Evolutionary conservation across 176 grass and related monocot genomes (phyloP), one percentile per base, ranked within the genome.

Genomic region (Echinochloa phyllopogon): DNA sequence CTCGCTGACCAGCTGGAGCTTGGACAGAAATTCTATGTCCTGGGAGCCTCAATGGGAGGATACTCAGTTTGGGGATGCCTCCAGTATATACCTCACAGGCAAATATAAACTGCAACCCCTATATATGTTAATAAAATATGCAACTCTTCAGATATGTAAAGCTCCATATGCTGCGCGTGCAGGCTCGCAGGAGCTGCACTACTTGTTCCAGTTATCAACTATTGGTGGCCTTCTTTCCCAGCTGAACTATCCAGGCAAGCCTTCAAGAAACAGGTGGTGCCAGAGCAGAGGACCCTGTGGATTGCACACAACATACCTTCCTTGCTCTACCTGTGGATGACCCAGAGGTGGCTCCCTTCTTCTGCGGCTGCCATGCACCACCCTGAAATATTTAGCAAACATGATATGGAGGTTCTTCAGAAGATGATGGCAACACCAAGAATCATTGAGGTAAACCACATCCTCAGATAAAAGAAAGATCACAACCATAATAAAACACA

Each of bases 1-100:
- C 86, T 97, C 18, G 90, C 90, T 4, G 92, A 97, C 77, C 81
- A 87, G 61, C 83, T 94, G 74, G 82, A 83, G 37, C 83, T 97
- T 80, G 94, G 94, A 8, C 58, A 87, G 12, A 92, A 90, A 83
- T 94, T 97, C 56, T 88, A 92, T 86, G 81, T 92, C 38, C 60
- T 97, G 81, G 92, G 92, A 16, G 44, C 67, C 73, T 97, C 88
- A 8, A 92, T 94, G 88, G 90, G 92, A 69, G 92, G 94, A 52
- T 94, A 91, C 82, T 79, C 92, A 73, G 44, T 79, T 41, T 97
- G 92, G 94, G 86, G 87, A 70, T 94, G 92, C 63, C 88, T 97
- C 65, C 90, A 97, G 72, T 94, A 94, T 69, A 94, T 97, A 82
- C 92, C 92, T 63, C 86, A 97, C 80, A 94, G 92, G 90, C 73